Conservation (phyloP, 257 asterid species). For the Nicotiana sylvestris region DNA sequence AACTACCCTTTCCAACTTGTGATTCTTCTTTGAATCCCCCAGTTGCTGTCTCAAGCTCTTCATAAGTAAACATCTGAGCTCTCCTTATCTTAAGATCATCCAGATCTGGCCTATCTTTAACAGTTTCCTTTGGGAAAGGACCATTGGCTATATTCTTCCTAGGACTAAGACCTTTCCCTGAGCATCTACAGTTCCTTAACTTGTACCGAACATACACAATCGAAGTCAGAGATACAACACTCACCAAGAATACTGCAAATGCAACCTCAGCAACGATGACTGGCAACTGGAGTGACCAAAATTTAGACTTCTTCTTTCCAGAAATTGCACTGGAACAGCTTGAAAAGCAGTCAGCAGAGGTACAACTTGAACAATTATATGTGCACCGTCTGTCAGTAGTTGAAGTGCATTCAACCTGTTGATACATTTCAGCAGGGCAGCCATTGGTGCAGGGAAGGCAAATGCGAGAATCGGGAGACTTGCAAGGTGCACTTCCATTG, state of each 20-base stretch:
- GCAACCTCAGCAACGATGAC: conserved; percentile 67
- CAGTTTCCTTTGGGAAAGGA: conserved; percentile 46
- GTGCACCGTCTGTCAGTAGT: conserved; percentile 54
- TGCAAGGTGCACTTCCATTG: conserved; percentile 53
- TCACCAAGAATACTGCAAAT: conserved; percentile 63
- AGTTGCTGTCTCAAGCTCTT: conserved; percentile 71
- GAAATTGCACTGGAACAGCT: conserved; percentile 38
- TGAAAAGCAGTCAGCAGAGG: conserved; percentile 48
- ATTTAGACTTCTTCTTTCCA: conserved; percentile 34
- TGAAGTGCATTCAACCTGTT: conserved; percentile 43
- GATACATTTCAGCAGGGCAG: conserved; percentile 71
- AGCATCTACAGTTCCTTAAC: conserved; percentile 72
- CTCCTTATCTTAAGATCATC: conserved; percentile 72
- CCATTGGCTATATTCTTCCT: conserved; percentile 25
- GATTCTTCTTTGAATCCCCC: conserved; percentile 74
- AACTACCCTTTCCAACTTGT: conserved; percentile 80
- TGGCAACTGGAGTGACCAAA: conserved; percentile 74
- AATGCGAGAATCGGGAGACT: conserved; percentile 47
- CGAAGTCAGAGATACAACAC: conserved; percentile 48
- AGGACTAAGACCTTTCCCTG: conserved; percentile 25
- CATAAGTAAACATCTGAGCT: conserved; percentile 70
- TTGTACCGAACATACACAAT: conserved; percentile 59
- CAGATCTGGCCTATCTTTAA: conserved; percentile 51
- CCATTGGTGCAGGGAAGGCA: conserved; percentile 72
- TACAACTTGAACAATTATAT: conserved; percentile 67